Base-by-base conservation (phyloP, 345 rosid genomes). In the Corchorus olitorius region DNA sequence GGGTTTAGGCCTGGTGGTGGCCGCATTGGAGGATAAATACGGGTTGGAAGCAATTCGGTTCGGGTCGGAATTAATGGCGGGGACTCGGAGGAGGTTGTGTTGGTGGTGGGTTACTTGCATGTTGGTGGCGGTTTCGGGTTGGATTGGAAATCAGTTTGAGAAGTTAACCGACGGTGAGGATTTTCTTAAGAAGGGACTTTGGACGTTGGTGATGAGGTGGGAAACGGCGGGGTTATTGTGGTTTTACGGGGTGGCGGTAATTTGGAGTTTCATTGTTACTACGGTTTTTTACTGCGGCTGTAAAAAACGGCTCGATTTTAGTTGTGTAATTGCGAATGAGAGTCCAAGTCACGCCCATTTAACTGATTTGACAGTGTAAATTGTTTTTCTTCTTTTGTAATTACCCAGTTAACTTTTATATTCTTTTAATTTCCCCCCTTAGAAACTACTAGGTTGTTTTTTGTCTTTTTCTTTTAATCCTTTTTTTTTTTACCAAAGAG, bases 261-360 rank as follows among this genome's bases (percentile, higher is more conserved):
- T 91, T n/a, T 75, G 87, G 91, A 86, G 95, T 65, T 90, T 85
- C 43, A 89, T 86, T 1, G 91, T 83, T 1, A 79, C 83, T 6
- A 84, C 98, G 0, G 88, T 89, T 37, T 91, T 88, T 82, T 93
- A 89, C 82, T 69, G 88, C 52, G 93, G 86, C 63, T 89, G 90
- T 74, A 84, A 82, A 80, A 86, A 83, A 76, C 77, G 80, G 39
- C 81, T 80, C 27, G 76, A 56, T 11, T 5, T 13, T n/a, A 20
- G 41, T 9, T 34, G n/a, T 20, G 54, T 10, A 68, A 34, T 10
- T 20, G 54, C 11, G 49, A 49, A 49, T 7, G 6, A 48, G 16
- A 15, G 6, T 19, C 20, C 41, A 14, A 48, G 5, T 2, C 59
- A 14, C 50, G 33, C 73, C 45, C 59, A 33, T 8, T 33, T 50